Evolutionary conservation across 495 filamentous ascomycete species (phyloP), one percentile per base, ranked within the genome.

Genomic region (Podospora bellae-mahoneyi): DNA sequence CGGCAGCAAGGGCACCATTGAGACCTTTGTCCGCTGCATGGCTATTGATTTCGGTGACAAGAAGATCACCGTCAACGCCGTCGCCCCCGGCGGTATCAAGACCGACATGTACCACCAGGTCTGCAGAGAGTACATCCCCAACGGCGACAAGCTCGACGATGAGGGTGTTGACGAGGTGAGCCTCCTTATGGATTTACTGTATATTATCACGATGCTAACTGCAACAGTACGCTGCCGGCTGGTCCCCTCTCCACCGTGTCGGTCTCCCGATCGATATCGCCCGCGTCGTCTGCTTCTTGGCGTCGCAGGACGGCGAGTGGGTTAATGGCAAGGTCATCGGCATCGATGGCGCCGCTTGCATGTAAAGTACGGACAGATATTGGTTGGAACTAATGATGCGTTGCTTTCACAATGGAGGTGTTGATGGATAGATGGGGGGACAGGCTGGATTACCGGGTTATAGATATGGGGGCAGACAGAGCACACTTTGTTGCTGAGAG

Each of bases 61-160:
- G 71, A 78, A 76, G 69, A 86, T 89, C 69, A 89, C 87, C 18
- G 86, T 88, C 79, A 90, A 90, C 76, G 85, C 82, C 71, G 82
- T 90, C 59, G 88, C 88, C 4, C 88, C 88, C 58, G 88, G 88
- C 60, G 88, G 88, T 64, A 86, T 90, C 78, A 88, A 89, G 82
- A 87, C 86, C 64, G 88, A 90, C 74, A 90, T 90, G 88, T 90
- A 87, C 81, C 82, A 88, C 73, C 81, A 82, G 72, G 87, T 88
- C 64, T 87, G 84, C 76, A 80, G 84, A 64, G 86, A 88, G 78
- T 90, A 89, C 79, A 89, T 89, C 66, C 88, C 87, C 62, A 76
- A 78, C 60, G 87, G 85, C 67, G 81, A 78, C 28, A 84, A 82
- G 73, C 75, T 82, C 55, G 69, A 74, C 19, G 71, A 82, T 71